Percentiles rank a stretch among this genome's conserved stretches.
phyloP scores from a whole-genome alignment of 2,329 filamentous ascomycete genomes.

The Pleomassaria siparia region DNA sequence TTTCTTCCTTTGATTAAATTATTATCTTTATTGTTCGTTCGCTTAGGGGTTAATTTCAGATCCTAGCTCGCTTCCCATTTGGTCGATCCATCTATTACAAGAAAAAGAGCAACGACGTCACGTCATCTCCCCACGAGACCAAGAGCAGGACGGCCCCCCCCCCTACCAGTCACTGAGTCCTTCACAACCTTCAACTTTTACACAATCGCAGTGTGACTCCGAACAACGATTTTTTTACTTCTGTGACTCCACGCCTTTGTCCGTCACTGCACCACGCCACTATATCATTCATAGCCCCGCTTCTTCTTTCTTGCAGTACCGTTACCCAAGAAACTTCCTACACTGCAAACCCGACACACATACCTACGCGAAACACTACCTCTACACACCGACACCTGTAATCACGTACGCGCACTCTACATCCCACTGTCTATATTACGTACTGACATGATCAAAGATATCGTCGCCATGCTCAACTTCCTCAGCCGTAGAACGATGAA shows the following conservation, averaged over 20 bases:
- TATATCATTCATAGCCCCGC: slow-evolving; percentile 3
- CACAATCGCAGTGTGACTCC: slow-evolving; percentile 8
- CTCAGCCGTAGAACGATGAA: slow-evolving; percentile 30
- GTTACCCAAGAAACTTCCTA: not conserved
- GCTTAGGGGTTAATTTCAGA: slow-evolving; percentile 13
- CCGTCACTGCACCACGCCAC: not conserved
- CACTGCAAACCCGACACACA: not conserved
- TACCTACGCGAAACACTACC: not conserved
- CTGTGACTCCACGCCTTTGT: slow-evolving; percentile 4
- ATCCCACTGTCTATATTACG: not conserved
- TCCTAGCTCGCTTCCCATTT: slow-evolving; percentile 16
- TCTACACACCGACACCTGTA: not conserved
- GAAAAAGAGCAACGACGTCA: slow-evolving; percentile 22
- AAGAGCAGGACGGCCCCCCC: not conserved
- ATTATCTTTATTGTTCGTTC: slow-evolving; percentile 9
- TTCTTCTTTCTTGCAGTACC: not conserved
- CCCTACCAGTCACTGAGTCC: not conserved
- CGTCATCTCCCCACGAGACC: not conserved
- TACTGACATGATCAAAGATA: slow-evolving; percentile 7
- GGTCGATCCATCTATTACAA: slow-evolving; percentile 22
- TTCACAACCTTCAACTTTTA: not conserved
- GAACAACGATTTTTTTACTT: too few relatives aligned
- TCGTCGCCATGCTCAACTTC: slow-evolving; percentile 32
- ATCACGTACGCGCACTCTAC: slow-evolving; percentile 8
- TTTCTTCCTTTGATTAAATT: too few relatives aligned